A percentile compares a stretch with the other conserved stretches of the same genome.
These are phyloP conservation scores for Phialophora chinensis DNA, from an alignment of 2,329 filamentous ascomycete species.

Conservation along the genomic window DNA sequence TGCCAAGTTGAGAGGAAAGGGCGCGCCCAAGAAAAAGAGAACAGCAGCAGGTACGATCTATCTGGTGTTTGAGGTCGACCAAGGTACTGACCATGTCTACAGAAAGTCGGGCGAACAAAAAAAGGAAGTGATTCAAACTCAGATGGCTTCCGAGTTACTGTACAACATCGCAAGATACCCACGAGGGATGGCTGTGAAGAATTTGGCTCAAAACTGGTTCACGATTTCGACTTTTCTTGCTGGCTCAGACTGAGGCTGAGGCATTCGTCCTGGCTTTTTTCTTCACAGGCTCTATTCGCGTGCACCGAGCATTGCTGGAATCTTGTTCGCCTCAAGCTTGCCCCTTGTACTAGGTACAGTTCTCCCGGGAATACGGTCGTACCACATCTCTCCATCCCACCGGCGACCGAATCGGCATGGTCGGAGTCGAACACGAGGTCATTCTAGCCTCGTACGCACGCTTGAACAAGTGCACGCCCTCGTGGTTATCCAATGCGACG, in stretches of 20 bases:
- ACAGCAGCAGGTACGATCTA: constrained; percentile 52
- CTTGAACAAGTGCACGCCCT: background rate
- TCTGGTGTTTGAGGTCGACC: background rate
- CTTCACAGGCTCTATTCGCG: background rate
- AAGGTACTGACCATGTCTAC: constrained; percentile 21
- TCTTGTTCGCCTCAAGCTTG: background rate
- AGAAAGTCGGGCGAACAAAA: constrained; percentile 32
- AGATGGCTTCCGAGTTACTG: constrained; percentile 18
- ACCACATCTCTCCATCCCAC: constrained; percentile 4
- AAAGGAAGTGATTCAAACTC: constrained; percentile 25
- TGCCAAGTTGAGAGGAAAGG: constrained; percentile 81
- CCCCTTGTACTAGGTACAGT: background rate
- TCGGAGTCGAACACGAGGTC: background rate
- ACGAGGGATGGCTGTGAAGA: background rate
- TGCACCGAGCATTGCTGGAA: background rate
- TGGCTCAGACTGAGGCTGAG: background rate
- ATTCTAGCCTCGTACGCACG: background rate
- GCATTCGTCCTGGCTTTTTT: background rate
- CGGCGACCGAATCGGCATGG: constrained; percentile 10
- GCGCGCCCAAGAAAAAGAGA: constrained; percentile 86
- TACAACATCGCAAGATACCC: constrained; percentile 32
- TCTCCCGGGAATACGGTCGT: background rate
- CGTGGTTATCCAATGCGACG: background rate
- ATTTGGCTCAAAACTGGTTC: background rate
- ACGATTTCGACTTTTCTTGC: background rate